A percentile compares a stretch with the other conserved stretches of the same genome.
Conservation (phyloP, 179 eudicot species). For the Carnegiea gigantea region DNA sequence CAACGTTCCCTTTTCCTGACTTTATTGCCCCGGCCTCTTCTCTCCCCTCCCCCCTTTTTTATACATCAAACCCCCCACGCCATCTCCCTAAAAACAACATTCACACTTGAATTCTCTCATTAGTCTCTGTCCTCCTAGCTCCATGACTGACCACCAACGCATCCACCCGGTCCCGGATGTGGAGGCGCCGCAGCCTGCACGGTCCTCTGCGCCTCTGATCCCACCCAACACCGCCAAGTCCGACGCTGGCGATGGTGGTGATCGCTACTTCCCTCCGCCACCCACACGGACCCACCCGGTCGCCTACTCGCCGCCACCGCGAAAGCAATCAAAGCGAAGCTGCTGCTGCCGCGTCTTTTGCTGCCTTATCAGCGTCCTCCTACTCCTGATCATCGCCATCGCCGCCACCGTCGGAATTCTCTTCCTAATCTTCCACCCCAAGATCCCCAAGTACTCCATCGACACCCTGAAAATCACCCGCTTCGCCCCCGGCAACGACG, state of each 20-base stretch:
- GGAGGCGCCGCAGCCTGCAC: conserved; percentile 40
- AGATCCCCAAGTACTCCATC: conserved; percentile 70
- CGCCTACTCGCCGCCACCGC: conserved; percentile 44
- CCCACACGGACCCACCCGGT: conserved; percentile 40
- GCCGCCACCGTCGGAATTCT: conserved; percentile 55
- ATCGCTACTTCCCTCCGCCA: conserved; percentile 34
- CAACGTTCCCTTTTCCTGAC: background rate
- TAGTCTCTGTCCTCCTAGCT: background rate
- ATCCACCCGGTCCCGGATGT: conserved; percentile 66
- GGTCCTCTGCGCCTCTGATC: conserved; percentile 50
- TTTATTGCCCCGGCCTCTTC: background rate
- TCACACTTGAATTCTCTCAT: background rate
- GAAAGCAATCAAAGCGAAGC: conserved; percentile 25
- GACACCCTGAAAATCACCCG: conserved; percentile 52
- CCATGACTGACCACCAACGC: conserved; percentile 37
- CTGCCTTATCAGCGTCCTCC: conserved; percentile 43
- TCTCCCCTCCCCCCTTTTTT: background rate
- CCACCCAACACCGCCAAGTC: conserved; percentile 44
- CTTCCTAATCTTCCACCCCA: conserved; percentile 67
- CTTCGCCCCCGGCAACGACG: conserved; percentile 36
- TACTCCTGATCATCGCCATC: conserved; percentile 41
- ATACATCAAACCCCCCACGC: background rate
- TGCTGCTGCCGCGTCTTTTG: conserved; percentile 57
- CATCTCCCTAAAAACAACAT: too few species aligned
- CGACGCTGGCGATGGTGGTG: conserved; percentile 16